Base-by-base conservation (phyloP, 2,329 filamentous ascomycete genomes). In the Epichloe scottii region DNA sequence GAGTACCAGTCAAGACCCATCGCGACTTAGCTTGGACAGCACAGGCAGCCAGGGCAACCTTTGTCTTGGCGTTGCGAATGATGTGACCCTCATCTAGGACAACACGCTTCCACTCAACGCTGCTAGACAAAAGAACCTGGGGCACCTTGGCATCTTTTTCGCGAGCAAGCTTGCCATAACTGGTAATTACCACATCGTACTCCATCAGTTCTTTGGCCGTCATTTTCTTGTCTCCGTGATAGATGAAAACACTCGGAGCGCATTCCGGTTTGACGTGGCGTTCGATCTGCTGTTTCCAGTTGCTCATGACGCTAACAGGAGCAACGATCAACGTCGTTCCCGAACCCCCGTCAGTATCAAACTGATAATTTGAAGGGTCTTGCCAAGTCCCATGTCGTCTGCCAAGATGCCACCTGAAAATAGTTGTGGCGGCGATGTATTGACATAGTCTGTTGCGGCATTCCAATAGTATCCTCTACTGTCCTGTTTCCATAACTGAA, bases 361-460 rank as follows among this genome's bases (percentile, higher is more conserved):
- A 49, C 87, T 86, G 58, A 95, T 91, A 46, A 89, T 77, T 63
- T 95, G 86, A 8, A 95, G 74, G 0, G 89, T 95, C 70, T 95
- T 95, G 23, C 89, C 89, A 5, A 95, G 69, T 3, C 89, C 89
- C 90, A 95, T 95, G 60, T 95, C 89, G 63, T 95, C 89, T 12
- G 66, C 88, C 8, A 95, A 74, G 47, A 95, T 89, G 34, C 89
- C 89, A 17, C 89, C 89, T 47, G 81, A 87, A 6, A 87, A 80
- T 21, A 95, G 73, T 1, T 70, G 65, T 0, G 88, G 88, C 1
- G 75, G 66, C 3, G 64, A 65, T 0, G 63, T 65, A 8, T 76
- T 81, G 10, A 80, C 76, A 62, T 82, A 90, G 49, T 82, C 82
- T 0, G 67, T 68, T 5, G 63, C 66, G 14, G 67, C 53, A 82